Evolutionary conservation across 768 basidiomycete genomes (phyloP).

Genomic region (Lactarius hengduanensis): DNA sequence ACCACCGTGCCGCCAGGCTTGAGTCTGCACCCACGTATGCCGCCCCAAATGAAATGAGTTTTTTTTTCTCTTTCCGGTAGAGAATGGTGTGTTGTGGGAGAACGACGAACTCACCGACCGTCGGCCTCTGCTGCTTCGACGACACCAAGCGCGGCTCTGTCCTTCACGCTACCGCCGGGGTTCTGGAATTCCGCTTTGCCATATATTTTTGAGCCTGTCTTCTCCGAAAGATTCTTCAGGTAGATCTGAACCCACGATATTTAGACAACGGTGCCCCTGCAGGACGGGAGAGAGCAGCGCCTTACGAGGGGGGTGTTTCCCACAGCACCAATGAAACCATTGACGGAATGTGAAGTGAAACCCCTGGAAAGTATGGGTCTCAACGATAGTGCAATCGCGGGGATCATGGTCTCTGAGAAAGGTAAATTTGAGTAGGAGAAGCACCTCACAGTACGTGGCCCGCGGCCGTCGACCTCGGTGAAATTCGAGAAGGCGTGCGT

Average conservation of each 20-base stretch:
- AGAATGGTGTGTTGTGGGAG: too few relatives aligned
- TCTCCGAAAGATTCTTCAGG: slow-evolving; percentile 76
- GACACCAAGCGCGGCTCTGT: slow-evolving; percentile 91
- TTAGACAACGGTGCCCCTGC: slow-evolving; percentile 14
- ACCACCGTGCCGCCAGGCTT: slow-evolving; percentile 95
- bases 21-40: slow-evolving; percentile 46
- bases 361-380: slow-evolving; percentile 28
- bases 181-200: slow-evolving; percentile 99
- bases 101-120: slow-evolving; percentile 57
- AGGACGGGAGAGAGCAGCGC: slow-evolving; percentile 11
- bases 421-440: not conserved
- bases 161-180: slow-evolving; percentile 97
- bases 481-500: not conserved
- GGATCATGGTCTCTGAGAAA: slow-evolving; percentile 5
- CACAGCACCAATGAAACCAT: slow-evolving; percentile 84
- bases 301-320: slow-evolving; percentile 92
- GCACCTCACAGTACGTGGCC: slow-evolving; percentile 2
- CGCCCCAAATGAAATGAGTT: not conserved
- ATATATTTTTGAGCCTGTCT: slow-evolving; percentile 77
- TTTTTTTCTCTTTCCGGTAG: not conserved
- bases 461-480: not conserved
- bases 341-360: slow-evolving; percentile 43
- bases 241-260: slow-evolving; percentile 57
- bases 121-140: slow-evolving; percentile 82
- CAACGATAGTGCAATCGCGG: slow-evolving; percentile 5